Evolutionary conservation across 345 rosid genomes (phyloP).

Genomic region (Dipteronia dyeriana): DNA sequence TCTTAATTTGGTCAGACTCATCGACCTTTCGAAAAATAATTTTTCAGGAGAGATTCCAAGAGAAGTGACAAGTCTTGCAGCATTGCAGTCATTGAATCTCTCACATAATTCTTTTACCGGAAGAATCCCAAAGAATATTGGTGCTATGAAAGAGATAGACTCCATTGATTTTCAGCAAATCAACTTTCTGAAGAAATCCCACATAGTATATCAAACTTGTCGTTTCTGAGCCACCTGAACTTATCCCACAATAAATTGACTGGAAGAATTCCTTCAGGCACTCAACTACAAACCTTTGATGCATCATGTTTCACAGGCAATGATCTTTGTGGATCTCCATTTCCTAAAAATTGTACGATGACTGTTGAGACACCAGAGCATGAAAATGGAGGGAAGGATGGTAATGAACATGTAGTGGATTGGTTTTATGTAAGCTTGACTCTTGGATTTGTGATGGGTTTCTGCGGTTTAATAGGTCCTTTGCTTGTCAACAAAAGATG

Average conservation of each 20-base stretch:
- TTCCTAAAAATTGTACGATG: not conserved
- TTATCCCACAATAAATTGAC: not conserved
- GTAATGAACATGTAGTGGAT: not conserved
- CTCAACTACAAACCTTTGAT: not conserved
- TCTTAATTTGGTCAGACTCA: constrained; percentile 17
- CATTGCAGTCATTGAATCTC: not conserved
- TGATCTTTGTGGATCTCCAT: not conserved
- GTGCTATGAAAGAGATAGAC: not conserved
- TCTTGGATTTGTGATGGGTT: not conserved
- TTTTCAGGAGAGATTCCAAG: not conserved
- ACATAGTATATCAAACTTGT: not conserved
- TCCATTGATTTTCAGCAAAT: not conserved
- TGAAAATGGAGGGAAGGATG: not conserved
- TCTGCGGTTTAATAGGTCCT: not conserved
- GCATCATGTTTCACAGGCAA: not conserved
- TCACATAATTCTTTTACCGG: not conserved
- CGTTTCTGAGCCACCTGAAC: not conserved
- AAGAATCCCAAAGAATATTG: not conserved
- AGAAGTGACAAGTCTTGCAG: not conserved
- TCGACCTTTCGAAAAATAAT: constrained; percentile 22
- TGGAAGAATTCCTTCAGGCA: not conserved
- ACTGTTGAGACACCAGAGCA: not conserved
- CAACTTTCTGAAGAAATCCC: not conserved
- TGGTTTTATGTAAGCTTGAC: not conserved
- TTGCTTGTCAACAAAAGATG: not conserved